A percentile compares a stretch with the other conserved stretches of the same genome.
Conservation (phyloP, 2,329 filamentous ascomycete species). For the Pseudocercospora eumusae region DNA sequence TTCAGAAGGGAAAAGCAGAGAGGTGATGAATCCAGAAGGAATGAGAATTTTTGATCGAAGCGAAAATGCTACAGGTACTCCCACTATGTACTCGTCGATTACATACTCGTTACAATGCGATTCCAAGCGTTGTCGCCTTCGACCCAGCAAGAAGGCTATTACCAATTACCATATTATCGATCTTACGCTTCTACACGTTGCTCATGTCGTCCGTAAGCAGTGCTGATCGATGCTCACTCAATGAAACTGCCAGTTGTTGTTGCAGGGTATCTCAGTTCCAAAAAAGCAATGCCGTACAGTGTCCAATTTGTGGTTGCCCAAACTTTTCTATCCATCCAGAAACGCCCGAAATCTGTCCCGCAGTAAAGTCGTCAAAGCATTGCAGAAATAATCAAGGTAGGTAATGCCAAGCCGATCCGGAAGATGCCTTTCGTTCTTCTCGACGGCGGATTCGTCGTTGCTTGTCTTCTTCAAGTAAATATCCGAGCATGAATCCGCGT, state of each 20-base stretch:
- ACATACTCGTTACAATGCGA: neutral
- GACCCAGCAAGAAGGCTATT: neutral
- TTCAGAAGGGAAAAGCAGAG: no score
- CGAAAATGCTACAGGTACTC: neutral
- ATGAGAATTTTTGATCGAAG: neutral
- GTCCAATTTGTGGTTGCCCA: neutral
- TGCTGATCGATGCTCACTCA: neutral
- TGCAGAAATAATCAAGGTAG: neutral
- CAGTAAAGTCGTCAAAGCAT: neutral
- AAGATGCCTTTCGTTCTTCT: neutral
- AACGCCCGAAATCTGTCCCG: neutral
- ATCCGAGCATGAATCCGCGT: neutral
- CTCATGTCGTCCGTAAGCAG: neutral
- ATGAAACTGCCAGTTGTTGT: neutral
- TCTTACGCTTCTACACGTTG: neutral
- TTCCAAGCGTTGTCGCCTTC: neutral
- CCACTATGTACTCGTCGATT: neutral
- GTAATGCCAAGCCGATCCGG: slow-evolving; percentile 1
- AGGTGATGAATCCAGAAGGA: no score
- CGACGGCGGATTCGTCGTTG: neutral
- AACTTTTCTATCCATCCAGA: neutral
- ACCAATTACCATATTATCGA: neutral
- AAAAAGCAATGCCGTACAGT: neutral
- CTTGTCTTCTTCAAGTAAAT: neutral
- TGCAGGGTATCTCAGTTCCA: neutral